A percentile compares a stretch with the other conserved stretches of the same genome.
Conservation (phyloP, 257 asterid species). For the Jacaranda mimosifolia region DNA sequence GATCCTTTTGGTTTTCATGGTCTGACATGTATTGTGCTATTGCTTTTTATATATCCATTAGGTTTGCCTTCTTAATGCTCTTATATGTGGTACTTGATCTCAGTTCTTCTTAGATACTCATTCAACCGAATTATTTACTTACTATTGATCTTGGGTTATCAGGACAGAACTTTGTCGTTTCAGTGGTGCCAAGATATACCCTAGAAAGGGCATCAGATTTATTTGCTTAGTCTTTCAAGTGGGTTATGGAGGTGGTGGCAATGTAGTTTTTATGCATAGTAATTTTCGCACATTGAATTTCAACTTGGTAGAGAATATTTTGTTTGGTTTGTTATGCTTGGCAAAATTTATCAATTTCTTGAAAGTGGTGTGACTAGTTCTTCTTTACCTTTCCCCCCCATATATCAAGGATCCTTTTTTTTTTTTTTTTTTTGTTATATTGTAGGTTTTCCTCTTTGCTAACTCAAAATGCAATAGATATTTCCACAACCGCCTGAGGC, state of each 20-base stretch:
- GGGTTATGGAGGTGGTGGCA: not conserved
- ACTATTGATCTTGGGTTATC: conserved; percentile 28
- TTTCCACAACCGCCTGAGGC: conserved; percentile 87
- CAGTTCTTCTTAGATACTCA: not conserved
- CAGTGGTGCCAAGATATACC: conserved; percentile 85
- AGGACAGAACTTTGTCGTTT: too few species aligned
- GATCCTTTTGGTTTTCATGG: not conserved
- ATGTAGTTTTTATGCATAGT: too few species aligned
- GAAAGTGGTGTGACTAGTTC: too few species aligned
- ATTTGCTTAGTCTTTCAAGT: conserved; percentile 83
- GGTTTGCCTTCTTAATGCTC: not conserved
- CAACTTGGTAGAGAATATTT: too few species aligned
- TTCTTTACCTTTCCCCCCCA: too few species aligned
- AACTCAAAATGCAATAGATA: conserved; percentile 92
- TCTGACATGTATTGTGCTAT: not conserved
- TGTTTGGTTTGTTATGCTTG: not conserved
- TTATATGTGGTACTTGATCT: not conserved
- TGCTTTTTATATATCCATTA: not conserved
- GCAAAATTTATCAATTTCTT: not conserved
- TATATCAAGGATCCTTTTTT: too few species aligned
- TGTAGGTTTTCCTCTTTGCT: conserved; percentile 78
- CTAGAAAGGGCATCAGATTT: conserved; percentile 82
- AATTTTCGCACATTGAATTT: too few species aligned
- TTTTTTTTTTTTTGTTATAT: too few species aligned
- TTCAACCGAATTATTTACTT: not conserved